Conservation (phyloP, 208 protist species). For the Crithidia fasciculata region DNA sequence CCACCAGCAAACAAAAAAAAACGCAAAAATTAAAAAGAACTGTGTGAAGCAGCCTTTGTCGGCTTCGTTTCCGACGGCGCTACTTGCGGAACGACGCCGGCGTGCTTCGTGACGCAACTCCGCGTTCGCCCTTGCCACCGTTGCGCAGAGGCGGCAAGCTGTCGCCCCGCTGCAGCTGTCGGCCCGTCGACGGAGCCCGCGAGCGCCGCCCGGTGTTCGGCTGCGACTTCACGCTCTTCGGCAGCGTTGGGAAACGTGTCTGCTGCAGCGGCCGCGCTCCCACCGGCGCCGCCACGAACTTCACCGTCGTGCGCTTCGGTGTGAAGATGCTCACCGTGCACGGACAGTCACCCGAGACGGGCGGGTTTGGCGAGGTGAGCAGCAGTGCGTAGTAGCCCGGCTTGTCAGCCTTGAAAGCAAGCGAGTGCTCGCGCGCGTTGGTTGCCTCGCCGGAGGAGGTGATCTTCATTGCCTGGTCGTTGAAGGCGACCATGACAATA, state of each 20-base stretch:
- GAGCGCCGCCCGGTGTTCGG: not conserved
- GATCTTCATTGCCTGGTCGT: slow-evolving; percentile 61
- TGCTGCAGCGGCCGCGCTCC: slow-evolving; percentile 55
- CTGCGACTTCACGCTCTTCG: slow-evolving; percentile 11
- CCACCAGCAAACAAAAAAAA: slow-evolving; percentile 2
- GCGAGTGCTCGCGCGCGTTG: slow-evolving; percentile 85
- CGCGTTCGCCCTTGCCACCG: not conserved
- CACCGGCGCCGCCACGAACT: slow-evolving; percentile 55
- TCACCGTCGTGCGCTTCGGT: slow-evolving; percentile 56
- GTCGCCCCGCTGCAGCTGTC: slow-evolving; percentile 10
- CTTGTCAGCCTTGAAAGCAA: slow-evolving; percentile 58
- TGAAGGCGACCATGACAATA: slow-evolving; percentile 66
- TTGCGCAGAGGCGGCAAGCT: slow-evolving; percentile 16
- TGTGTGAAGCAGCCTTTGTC: not conserved
- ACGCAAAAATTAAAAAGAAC: slow-evolving; percentile 12
- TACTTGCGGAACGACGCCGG: slow-evolving; percentile 2
- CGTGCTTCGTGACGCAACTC: not conserved
- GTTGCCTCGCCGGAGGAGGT: slow-evolving; percentile 64
- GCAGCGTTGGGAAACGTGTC: slow-evolving; percentile 50
- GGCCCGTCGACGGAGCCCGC: slow-evolving; percentile 6
- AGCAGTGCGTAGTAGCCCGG: slow-evolving; percentile 68
- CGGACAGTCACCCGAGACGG: slow-evolving; percentile 54
- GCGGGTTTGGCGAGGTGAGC: slow-evolving; percentile 47
- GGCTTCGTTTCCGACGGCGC: not conserved
- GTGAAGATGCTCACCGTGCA: slow-evolving; percentile 74